Percentiles rank a stretch among this genome's conserved stretches.
phyloP scores from a whole-genome alignment of 768 basidiomycete species.

The Tricholoma flavovirens region DNA sequence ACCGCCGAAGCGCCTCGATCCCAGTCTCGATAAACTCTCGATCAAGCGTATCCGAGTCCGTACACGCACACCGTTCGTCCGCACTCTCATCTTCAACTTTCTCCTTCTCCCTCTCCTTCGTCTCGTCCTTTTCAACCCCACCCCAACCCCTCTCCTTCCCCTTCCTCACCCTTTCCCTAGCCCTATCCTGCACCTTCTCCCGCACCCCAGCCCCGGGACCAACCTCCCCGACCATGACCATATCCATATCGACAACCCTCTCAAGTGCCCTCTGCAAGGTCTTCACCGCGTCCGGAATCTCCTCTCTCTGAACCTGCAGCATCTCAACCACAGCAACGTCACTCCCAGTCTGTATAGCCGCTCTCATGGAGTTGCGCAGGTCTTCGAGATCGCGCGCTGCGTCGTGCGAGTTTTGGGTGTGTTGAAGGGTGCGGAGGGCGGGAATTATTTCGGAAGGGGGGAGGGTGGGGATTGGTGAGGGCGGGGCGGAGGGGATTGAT shows the following conservation, averaged over 20 bases:
- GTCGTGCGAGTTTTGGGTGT: constrained; percentile 43
- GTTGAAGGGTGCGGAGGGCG: constrained; percentile 19
- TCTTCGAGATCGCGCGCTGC: constrained; percentile 46
- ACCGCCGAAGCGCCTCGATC: constrained; percentile 61
- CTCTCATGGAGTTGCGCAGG: constrained; percentile 52
- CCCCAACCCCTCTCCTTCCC: too few species aligned
- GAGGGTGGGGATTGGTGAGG: constrained; percentile 5
- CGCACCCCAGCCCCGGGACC: too few species aligned
- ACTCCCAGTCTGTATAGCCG: constrained; percentile 48
- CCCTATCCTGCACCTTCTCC: too few species aligned
- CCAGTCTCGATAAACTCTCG: constrained; percentile 67
- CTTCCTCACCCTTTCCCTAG: too few species aligned
- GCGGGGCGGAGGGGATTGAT: background rate
- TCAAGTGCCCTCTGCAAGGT: constrained; percentile 68
- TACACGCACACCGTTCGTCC: too few species aligned
- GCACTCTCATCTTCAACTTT: too few species aligned
- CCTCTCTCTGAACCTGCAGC: constrained; percentile 55
- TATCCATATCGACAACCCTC: constrained; percentile 17
- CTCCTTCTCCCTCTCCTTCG: constrained; percentile 12
- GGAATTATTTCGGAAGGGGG: constrained; percentile 17
- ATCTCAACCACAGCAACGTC: constrained; percentile 63
- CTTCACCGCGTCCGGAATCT: constrained; percentile 79
- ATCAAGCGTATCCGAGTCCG: constrained; percentile 45
- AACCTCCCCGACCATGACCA: too few species aligned
- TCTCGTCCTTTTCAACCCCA: too few species aligned